A percentile compares a stretch with the other conserved stretches of the same genome.
These are phyloP conservation scores for Backusella sp. DNA, from an alignment of 192 early-diverging fungal genomes.

Conservation along the genomic window DNA sequence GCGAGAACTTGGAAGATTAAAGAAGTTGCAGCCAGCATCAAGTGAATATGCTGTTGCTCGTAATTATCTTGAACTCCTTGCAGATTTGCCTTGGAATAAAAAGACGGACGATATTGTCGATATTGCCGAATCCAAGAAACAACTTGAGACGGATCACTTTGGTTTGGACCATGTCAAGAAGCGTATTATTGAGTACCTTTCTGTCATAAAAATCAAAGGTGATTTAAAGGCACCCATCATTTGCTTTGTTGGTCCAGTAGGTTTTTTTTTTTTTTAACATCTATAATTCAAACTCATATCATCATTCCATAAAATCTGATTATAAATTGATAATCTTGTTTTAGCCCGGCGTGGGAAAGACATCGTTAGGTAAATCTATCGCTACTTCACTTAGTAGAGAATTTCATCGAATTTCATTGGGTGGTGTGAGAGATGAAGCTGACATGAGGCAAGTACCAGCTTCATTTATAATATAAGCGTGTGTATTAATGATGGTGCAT, in stretches of 20 bases:
- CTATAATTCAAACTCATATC: neutral
- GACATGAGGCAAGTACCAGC: slow-evolving; percentile 57
- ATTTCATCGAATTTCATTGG: slow-evolving; percentile 81
- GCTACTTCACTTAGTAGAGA: slow-evolving; percentile 72
- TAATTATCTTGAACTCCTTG: slow-evolving; percentile 74
- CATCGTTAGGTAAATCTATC: slow-evolving; percentile 75
- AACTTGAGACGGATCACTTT: slow-evolving; percentile 79
- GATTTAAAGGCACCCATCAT: slow-evolving; percentile 73
- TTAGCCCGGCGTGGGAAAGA: slow-evolving; percentile 71
- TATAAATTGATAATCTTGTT: neutral
- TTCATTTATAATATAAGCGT: neutral
- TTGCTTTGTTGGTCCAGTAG: slow-evolving; percentile 65
- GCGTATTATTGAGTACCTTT: slow-evolving; percentile 79
- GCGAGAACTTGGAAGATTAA: slow-evolving; percentile 67
- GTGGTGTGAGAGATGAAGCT: slow-evolving; percentile 84
- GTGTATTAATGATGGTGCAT: neutral
- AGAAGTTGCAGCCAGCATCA: slow-evolving; percentile 68
- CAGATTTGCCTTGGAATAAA: slow-evolving; percentile 77
- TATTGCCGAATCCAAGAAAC: slow-evolving; percentile 60
- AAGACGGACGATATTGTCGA: slow-evolving; percentile 63
- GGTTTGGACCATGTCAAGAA: slow-evolving; percentile 76
- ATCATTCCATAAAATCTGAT: neutral
- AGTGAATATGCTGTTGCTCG: slow-evolving; percentile 79
- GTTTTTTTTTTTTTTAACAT: slow-evolving; percentile 11
- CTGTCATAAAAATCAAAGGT: slow-evolving; percentile 71